Percentiles rank a stretch among this genome's conserved stretches.
Evolutionary conservation across 495 filamentous ascomycete species (phyloP).

Genomic region (Penicillium paxilli): DNA sequence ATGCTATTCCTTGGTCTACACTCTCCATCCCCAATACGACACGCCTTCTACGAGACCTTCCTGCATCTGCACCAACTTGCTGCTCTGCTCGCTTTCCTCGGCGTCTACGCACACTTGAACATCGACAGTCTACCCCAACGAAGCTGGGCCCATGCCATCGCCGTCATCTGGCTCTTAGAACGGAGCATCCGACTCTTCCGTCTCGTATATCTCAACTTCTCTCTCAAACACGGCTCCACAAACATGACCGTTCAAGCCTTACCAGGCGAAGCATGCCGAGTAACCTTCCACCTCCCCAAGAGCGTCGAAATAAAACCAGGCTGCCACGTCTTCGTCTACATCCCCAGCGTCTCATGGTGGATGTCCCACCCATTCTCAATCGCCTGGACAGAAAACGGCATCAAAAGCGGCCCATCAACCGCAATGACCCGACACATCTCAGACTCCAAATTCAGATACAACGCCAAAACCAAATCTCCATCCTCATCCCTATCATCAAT

Average conservation of each 20-base stretch:
- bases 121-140: constrained; percentile 60
- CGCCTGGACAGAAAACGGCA: constrained; percentile 50
- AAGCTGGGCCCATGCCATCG: constrained; percentile 58
- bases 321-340: constrained; percentile 79
- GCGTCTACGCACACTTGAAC: constrained; percentile 70
- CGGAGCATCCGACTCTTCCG: constrained; percentile 55
- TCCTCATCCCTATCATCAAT: neutral
- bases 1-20: constrained; percentile 68
- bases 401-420: constrained; percentile 16
- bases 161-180: constrained; percentile 66
- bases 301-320: constrained; percentile 73
- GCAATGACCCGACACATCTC: constrained; percentile 8
- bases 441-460: constrained; percentile 11
- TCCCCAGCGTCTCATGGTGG: constrained; percentile 73
- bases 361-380: constrained; percentile 63
- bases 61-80: constrained; percentile 74
- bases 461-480: neutral
- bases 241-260: constrained; percentile 50
- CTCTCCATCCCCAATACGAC: constrained; percentile 72
- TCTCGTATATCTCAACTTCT: constrained; percentile 61
- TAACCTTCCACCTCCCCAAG: constrained; percentile 74
- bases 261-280: constrained; percentile 55
- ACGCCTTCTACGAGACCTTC: constrained; percentile 91
- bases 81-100: constrained; percentile 62
- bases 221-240: constrained; percentile 36